phyloP scores from a whole-genome alignment of 2,329 filamentous ascomycete genomes.

The Parastagonospora nodorum region DNA sequence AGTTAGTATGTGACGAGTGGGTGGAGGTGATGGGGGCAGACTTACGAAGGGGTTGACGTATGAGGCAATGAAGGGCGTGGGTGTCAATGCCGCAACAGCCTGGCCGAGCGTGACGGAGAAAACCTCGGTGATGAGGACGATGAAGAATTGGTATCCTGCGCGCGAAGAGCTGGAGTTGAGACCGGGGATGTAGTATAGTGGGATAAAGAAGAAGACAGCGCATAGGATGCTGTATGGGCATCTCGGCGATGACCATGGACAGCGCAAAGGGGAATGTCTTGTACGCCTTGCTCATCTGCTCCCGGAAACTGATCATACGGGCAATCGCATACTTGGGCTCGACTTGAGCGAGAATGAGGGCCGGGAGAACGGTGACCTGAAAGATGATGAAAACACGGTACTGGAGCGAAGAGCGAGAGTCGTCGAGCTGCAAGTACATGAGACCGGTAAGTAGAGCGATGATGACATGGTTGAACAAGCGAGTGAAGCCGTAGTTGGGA shows the following conservation, averaged over 20 bases:
- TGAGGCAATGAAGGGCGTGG: constrained; percentile 76
- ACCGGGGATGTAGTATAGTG: constrained; percentile 83
- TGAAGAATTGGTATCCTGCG: constrained; percentile 86
- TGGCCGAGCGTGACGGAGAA: constrained; percentile 81
- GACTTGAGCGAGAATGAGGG: constrained; percentile 81
- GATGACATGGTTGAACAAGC: constrained; percentile 81
- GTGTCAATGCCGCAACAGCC: constrained; percentile 75
- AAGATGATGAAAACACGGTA: constrained; percentile 90
- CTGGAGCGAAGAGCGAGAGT: constrained; percentile 77
- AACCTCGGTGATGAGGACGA: constrained; percentile 80
- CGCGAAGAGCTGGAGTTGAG: constrained; percentile 66
- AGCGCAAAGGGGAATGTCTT: constrained; percentile 76
- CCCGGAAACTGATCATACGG: constrained; percentile 82
- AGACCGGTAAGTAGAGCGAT: constrained; percentile 80
- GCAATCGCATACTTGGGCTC: constrained; percentile 83
- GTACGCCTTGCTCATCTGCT: constrained; percentile 86
- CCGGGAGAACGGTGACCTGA: constrained; percentile 83
- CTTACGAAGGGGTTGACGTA: constrained; percentile 69
- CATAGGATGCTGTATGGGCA: constrained; percentile 85
- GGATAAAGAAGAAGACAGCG: constrained; percentile 79
- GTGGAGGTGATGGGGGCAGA: background rate
- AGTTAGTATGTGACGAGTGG: background rate
- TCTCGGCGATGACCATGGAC: constrained; percentile 79
- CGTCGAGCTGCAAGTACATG: constrained; percentile 76
- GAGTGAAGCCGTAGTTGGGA: constrained; percentile 86